Conservation (phyloP, 1,284 basidiomycete genomes). For the Apiotrichum domesticum region DNA sequence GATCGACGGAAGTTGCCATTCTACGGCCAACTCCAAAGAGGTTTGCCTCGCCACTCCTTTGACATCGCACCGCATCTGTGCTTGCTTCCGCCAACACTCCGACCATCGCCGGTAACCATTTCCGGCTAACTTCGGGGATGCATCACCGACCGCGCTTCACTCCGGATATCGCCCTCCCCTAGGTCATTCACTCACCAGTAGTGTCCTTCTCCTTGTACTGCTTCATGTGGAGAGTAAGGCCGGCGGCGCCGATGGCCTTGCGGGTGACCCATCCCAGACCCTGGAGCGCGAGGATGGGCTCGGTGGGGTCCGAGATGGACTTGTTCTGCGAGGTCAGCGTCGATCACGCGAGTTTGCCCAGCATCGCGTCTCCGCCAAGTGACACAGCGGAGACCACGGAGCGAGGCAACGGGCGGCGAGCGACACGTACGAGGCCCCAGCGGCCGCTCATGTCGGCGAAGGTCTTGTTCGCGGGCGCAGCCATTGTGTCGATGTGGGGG, state of each 20-base stretch:
- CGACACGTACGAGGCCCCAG: background rate
- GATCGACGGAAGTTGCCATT: no score
- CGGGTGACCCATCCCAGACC: constrained; percentile 5
- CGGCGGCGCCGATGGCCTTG: constrained; percentile 3
- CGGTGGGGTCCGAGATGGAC: constrained; percentile 5
- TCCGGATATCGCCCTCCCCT: no score
- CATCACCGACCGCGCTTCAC: no score
- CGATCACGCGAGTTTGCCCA: no score
- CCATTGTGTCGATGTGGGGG: background rate
- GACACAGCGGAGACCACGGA: no score
- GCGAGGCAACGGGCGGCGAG: background rate
- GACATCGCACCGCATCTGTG: no score
- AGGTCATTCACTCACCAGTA: background rate
- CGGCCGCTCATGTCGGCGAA: constrained; percentile 4
- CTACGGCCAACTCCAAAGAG: no score
- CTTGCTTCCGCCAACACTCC: no score
- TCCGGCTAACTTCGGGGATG: no score
- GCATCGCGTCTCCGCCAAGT: no score
- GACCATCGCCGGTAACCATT: no score
- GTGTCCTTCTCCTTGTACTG: constrained; percentile 4
- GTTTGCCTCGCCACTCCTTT: no score
- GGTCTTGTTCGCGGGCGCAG: constrained; percentile 4
- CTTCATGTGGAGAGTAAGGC: constrained; percentile 3
- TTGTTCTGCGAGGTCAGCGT: constrained; percentile 3
- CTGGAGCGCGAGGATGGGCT: constrained; percentile 6